Percentiles rank a stretch among this genome's conserved stretches.
Conservation (phyloP, 345 rosid genomes). For the Noccaea caerulescens region DNA sequence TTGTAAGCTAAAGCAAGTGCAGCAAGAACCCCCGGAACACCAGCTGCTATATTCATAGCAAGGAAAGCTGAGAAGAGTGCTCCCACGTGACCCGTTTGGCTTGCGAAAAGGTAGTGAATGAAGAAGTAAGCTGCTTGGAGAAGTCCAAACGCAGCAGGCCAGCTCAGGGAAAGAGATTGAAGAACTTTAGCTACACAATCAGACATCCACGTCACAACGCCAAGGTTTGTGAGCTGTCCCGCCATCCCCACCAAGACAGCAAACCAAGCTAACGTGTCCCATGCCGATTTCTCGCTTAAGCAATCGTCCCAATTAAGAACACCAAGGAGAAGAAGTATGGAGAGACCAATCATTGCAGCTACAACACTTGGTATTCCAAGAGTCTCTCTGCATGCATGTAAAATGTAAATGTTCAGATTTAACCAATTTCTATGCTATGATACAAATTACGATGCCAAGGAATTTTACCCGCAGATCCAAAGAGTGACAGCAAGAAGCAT, state of each 20-base stretch:
- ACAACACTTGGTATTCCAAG: slow-evolving; percentile 91
- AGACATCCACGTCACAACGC: slow-evolving; percentile 91
- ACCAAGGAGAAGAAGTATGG: slow-evolving; percentile 80
- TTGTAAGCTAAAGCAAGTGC: slow-evolving; percentile 89
- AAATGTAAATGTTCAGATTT: background rate
- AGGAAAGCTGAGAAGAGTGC: slow-evolving; percentile 97
- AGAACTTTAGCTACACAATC: slow-evolving; percentile 66
- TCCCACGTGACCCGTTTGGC: slow-evolving; percentile 97
- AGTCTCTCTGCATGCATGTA: slow-evolving; percentile 57
- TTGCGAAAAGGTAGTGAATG: slow-evolving; percentile 92
- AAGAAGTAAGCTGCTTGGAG: slow-evolving; percentile 94
- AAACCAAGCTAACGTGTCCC: slow-evolving; percentile 98
- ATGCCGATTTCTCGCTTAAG: slow-evolving; percentile 90
- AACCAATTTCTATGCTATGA: background rate
- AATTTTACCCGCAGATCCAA: slow-evolving; percentile 85
- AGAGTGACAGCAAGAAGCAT: slow-evolving; percentile 94
- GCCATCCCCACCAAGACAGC: slow-evolving; percentile 98
- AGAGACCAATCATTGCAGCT: slow-evolving; percentile 94
- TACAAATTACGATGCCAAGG: slow-evolving; percentile 9
- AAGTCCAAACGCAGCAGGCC: slow-evolving; percentile 87
- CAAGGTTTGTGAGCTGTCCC: slow-evolving; percentile 84
- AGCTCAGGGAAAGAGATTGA: slow-evolving; percentile 75
- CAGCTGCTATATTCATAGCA: slow-evolving; percentile 92
- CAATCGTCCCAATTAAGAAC: slow-evolving; percentile 98
- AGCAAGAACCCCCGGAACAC: slow-evolving; percentile 79